Base-by-base conservation (phyloP, 352 stramenopile species). In the Peronospora destructor region DNA sequence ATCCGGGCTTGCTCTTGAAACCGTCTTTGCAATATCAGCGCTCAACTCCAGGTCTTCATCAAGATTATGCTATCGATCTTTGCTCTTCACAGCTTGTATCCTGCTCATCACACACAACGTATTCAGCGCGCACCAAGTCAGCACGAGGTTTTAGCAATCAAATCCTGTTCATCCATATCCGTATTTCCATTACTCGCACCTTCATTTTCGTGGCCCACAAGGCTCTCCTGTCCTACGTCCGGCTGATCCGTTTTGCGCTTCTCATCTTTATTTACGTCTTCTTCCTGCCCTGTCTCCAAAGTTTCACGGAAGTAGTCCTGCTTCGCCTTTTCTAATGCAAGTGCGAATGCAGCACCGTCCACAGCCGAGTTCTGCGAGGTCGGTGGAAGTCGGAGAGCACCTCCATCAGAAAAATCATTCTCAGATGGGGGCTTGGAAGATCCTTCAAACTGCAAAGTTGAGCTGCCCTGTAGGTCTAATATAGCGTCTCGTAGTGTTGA, bases 251-350 rank as follows among this genome's bases (percentile, higher is more conserved):
- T 37, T 26, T 64, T 51, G 11, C 36, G 40, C 39, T 66, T 57
- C 16, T 49, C 47, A 4, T 58, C 48, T 33, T 66, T 47, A 29
- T 62, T 52, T 35, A 52, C 44, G 14, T 52, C 63, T 17, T 52
- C 63, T 17, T 40, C 45, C 17, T 56, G 38, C 0, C 23, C 56
- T 39, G 37, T 26, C 9, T 68, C 62, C 13, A 58, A 68, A 9
- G 52, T 53, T 28, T 69, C 59, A 46, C 45, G 62, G 45, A 68
- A 69, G 43, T 73, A 71, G 42, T 73, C 51, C 14, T 66, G 40
- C 38, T 55, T 66, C 19, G 47, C 61, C 38, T 65, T 59, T 17
- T 68, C 52, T 23, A 68, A 29, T 23, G 56, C 49, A n/a, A 57
- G 37, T 10, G 56, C 62, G 33, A 71, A 68, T 3, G 54, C 50